Evolutionary conservation across 139 green algal species (phyloP).

Genomic region (Chlamydomonas sp.): DNA sequence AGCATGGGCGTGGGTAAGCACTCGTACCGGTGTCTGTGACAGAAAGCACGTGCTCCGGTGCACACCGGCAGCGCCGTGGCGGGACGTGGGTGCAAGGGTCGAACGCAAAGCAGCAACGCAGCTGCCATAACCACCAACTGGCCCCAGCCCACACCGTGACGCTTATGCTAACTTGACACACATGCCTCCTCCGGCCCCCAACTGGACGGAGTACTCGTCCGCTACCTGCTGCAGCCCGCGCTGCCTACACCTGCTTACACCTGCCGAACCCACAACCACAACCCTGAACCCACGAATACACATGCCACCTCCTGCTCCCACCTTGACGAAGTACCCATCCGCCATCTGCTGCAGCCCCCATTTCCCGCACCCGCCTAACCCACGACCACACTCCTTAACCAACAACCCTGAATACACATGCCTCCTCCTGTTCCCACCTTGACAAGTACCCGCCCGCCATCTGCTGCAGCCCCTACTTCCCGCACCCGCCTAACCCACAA

Average conservation of each 20-base stretch:
- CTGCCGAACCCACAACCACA: background rate
- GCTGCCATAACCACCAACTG: no score
- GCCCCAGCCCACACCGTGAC: background rate
- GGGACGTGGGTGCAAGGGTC: no score
- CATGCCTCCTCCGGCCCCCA: background rate
- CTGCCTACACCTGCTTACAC: constrained; percentile 33
- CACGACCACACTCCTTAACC: background rate
- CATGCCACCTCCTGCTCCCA: background rate
- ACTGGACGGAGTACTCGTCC: constrained; percentile 88
- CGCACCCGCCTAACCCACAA: no score
- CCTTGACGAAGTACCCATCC: constrained; percentile 88
- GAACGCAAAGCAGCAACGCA: no score
- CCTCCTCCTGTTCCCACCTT: constrained; percentile 48
- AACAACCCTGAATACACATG: background rate
- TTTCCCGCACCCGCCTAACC: constrained; percentile 32
- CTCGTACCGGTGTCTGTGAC: no score
- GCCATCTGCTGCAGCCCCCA: constrained; percentile 83
- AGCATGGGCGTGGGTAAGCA: background rate
- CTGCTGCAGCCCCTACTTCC: constrained; percentile 88
- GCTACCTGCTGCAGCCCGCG: constrained; percentile 84
- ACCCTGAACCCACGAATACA: background rate
- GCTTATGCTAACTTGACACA: background rate
- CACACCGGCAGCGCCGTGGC: no score
- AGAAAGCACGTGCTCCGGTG: no score
- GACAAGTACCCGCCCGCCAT: constrained; percentile 85